Conservation (phyloP, 257 asterid genomes). For the Petrea volubilis region DNA sequence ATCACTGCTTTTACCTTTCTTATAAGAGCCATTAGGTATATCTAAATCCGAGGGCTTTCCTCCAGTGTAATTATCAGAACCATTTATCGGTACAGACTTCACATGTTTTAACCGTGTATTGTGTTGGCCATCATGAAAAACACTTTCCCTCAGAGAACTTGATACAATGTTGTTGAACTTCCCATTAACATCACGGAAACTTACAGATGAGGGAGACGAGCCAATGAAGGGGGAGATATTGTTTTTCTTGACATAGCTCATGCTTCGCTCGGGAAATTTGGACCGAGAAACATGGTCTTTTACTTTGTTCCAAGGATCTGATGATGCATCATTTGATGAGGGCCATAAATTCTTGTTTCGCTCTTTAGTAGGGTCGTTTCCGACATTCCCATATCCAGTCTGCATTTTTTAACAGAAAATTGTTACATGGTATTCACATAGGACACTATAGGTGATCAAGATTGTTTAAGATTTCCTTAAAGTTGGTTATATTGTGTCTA, state of each 20-base stretch:
- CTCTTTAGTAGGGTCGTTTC: slow-evolving; percentile 17
- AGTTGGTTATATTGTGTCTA: neutral
- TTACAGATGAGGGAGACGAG: slow-evolving; percentile 53
- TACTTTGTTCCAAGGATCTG: slow-evolving; percentile 40
- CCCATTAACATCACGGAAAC: slow-evolving; percentile 37
- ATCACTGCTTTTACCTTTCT: slow-evolving; percentile 36
- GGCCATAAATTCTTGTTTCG: slow-evolving; percentile 20
- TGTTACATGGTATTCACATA: neutral
- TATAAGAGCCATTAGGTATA: slow-evolving; percentile 30
- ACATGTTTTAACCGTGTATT: slow-evolving; percentile 46
- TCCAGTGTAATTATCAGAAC: slow-evolving; percentile 27
- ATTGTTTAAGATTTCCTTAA: neutral
- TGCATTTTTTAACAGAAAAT: slow-evolving; percentile 36
- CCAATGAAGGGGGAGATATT: slow-evolving; percentile 33
- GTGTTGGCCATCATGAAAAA: neutral
- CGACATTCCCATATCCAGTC: slow-evolving; percentile 43
- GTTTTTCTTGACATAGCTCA: slow-evolving; percentile 55
- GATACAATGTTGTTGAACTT: slow-evolving; percentile 35
- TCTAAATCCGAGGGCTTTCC: slow-evolving; percentile 46
- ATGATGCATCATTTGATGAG: slow-evolving; percentile 34
- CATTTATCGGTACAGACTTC: slow-evolving; percentile 47
- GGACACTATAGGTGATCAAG: neutral
- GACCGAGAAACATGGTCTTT: slow-evolving; percentile 39
- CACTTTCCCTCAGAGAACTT: slow-evolving; percentile 23
- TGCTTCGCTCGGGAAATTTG: slow-evolving; percentile 60